phyloP scores from a whole-genome alignment of 2,329 filamentous ascomycete species.

The Bretziella fagacearum region DNA sequence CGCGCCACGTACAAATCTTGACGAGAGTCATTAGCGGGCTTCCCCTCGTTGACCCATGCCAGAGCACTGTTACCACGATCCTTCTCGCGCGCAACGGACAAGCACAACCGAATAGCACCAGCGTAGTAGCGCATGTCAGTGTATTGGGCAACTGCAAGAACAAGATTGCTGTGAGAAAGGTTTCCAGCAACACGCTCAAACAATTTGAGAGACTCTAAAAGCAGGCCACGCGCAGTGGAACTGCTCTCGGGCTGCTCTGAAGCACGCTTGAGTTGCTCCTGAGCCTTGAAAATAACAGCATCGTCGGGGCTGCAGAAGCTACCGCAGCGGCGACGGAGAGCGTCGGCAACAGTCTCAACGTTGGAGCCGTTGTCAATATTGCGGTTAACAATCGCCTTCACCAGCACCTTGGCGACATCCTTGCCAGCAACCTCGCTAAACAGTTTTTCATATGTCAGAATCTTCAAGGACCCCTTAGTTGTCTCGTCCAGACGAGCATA shows the following conservation, averaged over 20 bases:
- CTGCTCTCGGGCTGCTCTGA: slow-evolving; percentile 60
- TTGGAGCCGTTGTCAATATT: slow-evolving; percentile 96
- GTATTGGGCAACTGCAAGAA: slow-evolving; percentile 64
- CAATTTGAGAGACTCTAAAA: slow-evolving; percentile 76
- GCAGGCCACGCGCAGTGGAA: slow-evolving; percentile 57
- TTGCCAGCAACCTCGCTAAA: slow-evolving; percentile 68
- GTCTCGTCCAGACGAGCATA: slow-evolving; percentile 56
- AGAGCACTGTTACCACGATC: slow-evolving; percentile 78
- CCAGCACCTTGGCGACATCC: slow-evolving; percentile 80
- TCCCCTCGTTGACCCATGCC: slow-evolving; percentile 73
- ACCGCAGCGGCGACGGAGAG: slow-evolving; percentile 77
- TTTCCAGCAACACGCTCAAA: slow-evolving; percentile 80
- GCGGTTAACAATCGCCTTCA: slow-evolving; percentile 94
- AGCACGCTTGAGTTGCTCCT: slow-evolving; percentile 82
- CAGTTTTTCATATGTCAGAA: slow-evolving; percentile 72
- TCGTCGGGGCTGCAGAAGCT: slow-evolving; percentile 97
- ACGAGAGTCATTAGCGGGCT: slow-evolving; percentile 53
- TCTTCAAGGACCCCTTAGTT: slow-evolving; percentile 50
- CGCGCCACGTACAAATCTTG: slow-evolving; percentile 51
- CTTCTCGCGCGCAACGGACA: slow-evolving; percentile 66
- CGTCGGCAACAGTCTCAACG: slow-evolving; percentile 91
- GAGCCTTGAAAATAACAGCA: slow-evolving; percentile 95
- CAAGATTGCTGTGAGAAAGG: slow-evolving; percentile 64
- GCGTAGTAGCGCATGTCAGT: slow-evolving; percentile 75
- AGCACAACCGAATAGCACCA: slow-evolving; percentile 73